phyloP scores from a whole-genome alignment of 176 grass and related monocot species.

The Pontederia paniculata region DNA sequence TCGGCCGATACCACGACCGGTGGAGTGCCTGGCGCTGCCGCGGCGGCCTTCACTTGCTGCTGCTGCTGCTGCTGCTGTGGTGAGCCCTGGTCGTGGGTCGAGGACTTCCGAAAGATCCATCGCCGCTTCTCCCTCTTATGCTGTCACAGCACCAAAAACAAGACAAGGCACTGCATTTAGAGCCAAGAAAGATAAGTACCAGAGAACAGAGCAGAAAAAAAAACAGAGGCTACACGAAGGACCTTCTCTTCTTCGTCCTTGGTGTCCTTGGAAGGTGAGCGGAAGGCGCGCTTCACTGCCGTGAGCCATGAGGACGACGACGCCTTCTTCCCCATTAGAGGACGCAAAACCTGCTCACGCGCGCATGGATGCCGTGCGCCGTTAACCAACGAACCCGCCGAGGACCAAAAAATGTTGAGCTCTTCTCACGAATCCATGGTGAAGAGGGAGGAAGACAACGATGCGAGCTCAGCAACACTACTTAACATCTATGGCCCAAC shows the following conservation, averaged over 20 bases:
- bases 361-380: neutral
- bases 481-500: no score
- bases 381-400: neutral
- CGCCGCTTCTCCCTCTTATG: conserved; percentile 58
- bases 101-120: conserved; percentile 74
- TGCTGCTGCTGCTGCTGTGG: conserved; percentile 12
- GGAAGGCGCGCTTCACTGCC: conserved; percentile 82
- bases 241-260: conserved; percentile 40
- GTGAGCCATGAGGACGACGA: conserved; percentile 77
- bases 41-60: neutral
- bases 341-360: neutral
- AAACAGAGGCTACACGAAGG: neutral
- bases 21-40: neutral
- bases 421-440: no score
- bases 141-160: conserved; percentile 15
- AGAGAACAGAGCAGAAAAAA: neutral
- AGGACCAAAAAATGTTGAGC: neutral
- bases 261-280: conserved; percentile 84
- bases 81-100: neutral
- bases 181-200: neutral
- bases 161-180: neutral
- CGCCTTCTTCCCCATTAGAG: conserved; percentile 96
- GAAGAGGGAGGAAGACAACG: neutral
- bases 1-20: neutral
- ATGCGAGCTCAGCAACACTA: neutral